phyloP scores from a whole-genome alignment of 1,139 yeast species.

The Neolecta irregularis region DNA sequence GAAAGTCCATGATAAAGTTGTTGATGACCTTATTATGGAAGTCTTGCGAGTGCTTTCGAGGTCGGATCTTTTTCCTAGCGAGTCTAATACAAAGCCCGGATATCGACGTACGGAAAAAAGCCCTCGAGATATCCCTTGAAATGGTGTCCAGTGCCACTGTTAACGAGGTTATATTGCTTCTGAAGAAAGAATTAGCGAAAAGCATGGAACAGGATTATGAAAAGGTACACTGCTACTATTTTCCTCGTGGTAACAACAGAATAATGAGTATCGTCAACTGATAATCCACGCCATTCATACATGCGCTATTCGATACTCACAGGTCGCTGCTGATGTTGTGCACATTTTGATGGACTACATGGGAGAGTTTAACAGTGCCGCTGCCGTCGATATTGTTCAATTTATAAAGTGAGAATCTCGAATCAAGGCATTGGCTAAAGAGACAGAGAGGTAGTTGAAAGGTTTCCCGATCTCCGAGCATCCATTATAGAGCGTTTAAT shows the following conservation, averaged over 20 bases:
- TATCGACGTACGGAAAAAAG: slow-evolving; percentile 77
- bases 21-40: slow-evolving; percentile 76
- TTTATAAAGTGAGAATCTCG: slow-evolving; percentile 43
- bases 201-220: slow-evolving; percentile 42
- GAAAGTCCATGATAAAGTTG: slow-evolving; percentile 59
- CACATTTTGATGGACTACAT: slow-evolving; percentile 76
- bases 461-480: slow-evolving; percentile 66
- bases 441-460: slow-evolving; percentile 62
- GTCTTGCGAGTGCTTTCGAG: slow-evolving; percentile 61
- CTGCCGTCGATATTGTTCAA: slow-evolving; percentile 79
- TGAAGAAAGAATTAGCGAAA: slow-evolving; percentile 78
- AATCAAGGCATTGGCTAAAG: neutral
- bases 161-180: slow-evolving; percentile 79
- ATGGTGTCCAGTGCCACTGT: slow-evolving; percentile 79
- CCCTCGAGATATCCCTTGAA: slow-evolving; percentile 64
- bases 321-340: slow-evolving; percentile 83
- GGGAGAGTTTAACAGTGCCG: slow-evolving; percentile 63
- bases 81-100: slow-evolving; percentile 42
- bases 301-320: slow-evolving; percentile 76
- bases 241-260: slow-evolving; percentile 29
- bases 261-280: slow-evolving; percentile 74
- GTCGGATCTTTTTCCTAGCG: slow-evolving; percentile 1
- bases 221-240: slow-evolving; percentile 23
- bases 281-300: slow-evolving; percentile 79
- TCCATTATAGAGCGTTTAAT: slow-evolving; percentile 53